Percentiles rank a stretch among this genome's conserved stretches.
Evolutionary conservation across 106 monocot genomes (phyloP).

Genomic region (Ottelia alismoides): DNA sequence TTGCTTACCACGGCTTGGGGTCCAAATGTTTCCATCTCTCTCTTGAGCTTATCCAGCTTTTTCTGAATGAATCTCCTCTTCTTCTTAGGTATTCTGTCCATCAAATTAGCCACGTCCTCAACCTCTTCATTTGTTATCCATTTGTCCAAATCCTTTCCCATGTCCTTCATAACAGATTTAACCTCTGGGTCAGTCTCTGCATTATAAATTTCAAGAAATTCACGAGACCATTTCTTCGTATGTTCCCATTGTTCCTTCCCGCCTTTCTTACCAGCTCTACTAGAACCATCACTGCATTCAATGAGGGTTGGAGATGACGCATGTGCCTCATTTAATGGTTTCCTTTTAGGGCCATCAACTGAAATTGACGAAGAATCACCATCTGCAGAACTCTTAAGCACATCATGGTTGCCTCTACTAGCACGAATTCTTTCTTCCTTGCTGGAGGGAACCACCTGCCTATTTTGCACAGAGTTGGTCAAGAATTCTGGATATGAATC

Average conservation of each 20-base stretch:
- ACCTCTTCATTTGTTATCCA: slow-evolving; percentile 69
- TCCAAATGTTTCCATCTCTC: slow-evolving; percentile 60
- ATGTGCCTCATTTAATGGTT: no score
- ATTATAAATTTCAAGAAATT: slow-evolving; percentile 79
- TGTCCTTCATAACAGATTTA: slow-evolving; percentile 63
- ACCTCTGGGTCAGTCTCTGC: slow-evolving; percentile 67
- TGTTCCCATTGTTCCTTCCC: slow-evolving; percentile 78
- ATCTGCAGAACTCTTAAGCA: slow-evolving; percentile 16
- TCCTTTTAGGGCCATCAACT: slow-evolving; percentile 12
- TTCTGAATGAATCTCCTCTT: slow-evolving; percentile 54
- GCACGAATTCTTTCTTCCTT: slow-evolving; percentile 1
- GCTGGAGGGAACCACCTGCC: slow-evolving; percentile 3
- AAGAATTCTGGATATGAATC: slow-evolving; percentile 39
- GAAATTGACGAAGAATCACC: slow-evolving; percentile 6
- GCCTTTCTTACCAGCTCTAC: slow-evolving; percentile 53
- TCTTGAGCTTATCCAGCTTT: slow-evolving; percentile 67
- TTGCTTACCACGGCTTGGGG: slow-evolving; percentile 71
- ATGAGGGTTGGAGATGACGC: no score
- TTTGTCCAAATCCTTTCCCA: slow-evolving; percentile 74
- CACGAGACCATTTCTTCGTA: slow-evolving; percentile 85
- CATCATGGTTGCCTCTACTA: slow-evolving; percentile 12
- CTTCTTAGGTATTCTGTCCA: slow-evolving; percentile 45
- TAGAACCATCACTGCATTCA: slow-evolving; percentile 79
- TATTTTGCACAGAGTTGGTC: slow-evolving; percentile 5
- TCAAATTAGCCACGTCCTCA: slow-evolving; percentile 40